Evolutionary conservation across 75 land plant genomes (phyloP), one percentile per base, ranked within the genome.

Genomic region (Pinus taeda): DNA sequence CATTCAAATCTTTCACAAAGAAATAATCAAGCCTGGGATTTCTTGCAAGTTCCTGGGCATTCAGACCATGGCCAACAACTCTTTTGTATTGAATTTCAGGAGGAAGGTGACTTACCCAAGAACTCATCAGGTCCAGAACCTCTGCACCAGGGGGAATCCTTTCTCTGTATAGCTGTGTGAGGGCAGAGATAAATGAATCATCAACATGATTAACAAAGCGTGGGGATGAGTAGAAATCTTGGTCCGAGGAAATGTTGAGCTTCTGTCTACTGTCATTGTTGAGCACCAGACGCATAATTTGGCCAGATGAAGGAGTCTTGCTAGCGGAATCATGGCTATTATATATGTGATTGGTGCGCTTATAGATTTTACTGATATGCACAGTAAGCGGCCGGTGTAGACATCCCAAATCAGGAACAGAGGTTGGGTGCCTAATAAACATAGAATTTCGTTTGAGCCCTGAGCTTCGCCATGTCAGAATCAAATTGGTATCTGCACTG

Each of bases 1-100:
- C 81, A 71, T 93, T 93, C 56, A 93, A 79, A 79, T 93, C 96
- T 85, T 91, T 87, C 17, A 93, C 89, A 74, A 93, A 80, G 76
- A 89, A 93, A 71, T 88, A 86, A 67, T 93, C 94, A 22, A 93
- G 84, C 64, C 90, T 79, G 2, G 80, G 80, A 71, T 93, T 93
- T 79, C 82, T 85, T 58, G 92, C 83, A 36, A 93, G 96, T 78
- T 93, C 96, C 29, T 76, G 82, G 0, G 92, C 90, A 74, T 93
- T 93, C 36, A 93, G 87, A 26, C 96, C 96, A 78, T 93, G 96
- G 36, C 96, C 96, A 11, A 93, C 94, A 12, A 93, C 96, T 63
- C 88, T 86, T 60, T 79, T 88, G 87, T 89, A 93, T 76, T 33
- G 57, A 36, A 83, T 61, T 57, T 90, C 92, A 22, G 81, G 65